A percentile compares a stretch with the other conserved stretches of the same genome.
phyloP scores from a whole-genome alignment of 148 eudicot genomes.

The Pharnaceum exiguum region DNA sequence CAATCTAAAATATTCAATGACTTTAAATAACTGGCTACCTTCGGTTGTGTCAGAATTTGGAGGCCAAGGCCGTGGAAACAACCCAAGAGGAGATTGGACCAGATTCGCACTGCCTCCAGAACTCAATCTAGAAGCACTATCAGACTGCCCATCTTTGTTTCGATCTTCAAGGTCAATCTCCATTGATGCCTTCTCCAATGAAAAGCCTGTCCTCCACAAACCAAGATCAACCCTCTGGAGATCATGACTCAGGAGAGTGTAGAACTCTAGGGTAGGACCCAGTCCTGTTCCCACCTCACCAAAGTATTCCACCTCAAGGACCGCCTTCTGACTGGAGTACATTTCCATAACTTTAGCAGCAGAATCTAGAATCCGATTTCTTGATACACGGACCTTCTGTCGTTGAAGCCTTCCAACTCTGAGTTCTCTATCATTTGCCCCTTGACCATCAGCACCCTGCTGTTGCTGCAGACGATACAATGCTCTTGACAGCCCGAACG shows the following conservation, averaged over 20 bases:
- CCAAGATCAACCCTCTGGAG: constrained; percentile 71
- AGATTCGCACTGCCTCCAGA: constrained; percentile 39
- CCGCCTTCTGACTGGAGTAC: constrained; percentile 99
- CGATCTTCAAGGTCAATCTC: constrained; percentile 44
- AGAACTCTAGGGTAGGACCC: constrained; percentile 96
- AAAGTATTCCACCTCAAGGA: constrained; percentile 97
- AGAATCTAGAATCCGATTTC: constrained; percentile 91
- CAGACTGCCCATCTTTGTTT: constrained; percentile 25
- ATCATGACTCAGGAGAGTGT: constrained; percentile 90
- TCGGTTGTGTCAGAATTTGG: constrained; percentile 52
- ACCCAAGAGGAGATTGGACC: constrained; percentile 73
- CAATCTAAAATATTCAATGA: constrained; percentile 65
- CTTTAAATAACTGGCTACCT: constrained; percentile 62
- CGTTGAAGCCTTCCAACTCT: constrained; percentile 93
- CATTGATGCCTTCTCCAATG: constrained; percentile 35
- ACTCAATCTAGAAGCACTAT: constrained; percentile 11
- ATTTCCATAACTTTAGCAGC: constrained; percentile 99
- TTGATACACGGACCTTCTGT: constrained; percentile 95
- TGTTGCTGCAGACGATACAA: constrained; percentile 92
- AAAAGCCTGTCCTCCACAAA: constrained; percentile 78
- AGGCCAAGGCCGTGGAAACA: constrained; percentile 96
- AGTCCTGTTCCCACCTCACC: constrained; percentile 99
- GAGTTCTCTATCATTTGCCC: constrained; percentile 75
- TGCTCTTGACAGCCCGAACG: constrained; percentile 94
- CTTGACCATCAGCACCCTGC: constrained; percentile 91